Evolutionary conservation across 345 rosid genomes (phyloP).

Genomic region (Corymbia maculata): DNA sequence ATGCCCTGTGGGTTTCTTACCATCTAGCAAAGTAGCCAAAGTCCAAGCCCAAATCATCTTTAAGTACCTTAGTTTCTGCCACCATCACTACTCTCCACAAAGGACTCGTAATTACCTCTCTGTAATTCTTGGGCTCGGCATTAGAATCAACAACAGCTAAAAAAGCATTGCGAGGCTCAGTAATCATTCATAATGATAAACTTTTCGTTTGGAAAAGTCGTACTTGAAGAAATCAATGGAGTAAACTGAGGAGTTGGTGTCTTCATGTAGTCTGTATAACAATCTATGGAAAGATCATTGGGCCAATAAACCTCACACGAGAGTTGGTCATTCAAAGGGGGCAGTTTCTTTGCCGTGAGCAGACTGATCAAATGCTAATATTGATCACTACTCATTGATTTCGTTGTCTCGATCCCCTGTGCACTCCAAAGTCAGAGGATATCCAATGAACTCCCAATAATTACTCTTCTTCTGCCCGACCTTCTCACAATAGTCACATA

Average conservation of each 20-base stretch:
- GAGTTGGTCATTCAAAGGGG: neutral
- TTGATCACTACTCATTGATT: neutral
- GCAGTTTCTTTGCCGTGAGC: neutral
- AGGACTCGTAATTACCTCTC: neutral
- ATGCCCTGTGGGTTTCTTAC: too few species aligned
- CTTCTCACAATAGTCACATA: neutral
- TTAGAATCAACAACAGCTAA: neutral
- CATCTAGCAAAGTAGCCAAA: too few species aligned
- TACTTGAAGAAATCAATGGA: neutral
- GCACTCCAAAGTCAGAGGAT: too few species aligned
- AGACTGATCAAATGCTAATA: neutral
- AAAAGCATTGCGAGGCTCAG: neutral
- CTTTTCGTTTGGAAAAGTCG: neutral
- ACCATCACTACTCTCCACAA: neutral
- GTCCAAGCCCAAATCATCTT: neutral
- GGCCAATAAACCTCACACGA: neutral
- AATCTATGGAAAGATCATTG: neutral
- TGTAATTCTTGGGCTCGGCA: neutral
- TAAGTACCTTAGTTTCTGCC: neutral
- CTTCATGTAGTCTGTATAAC: neutral
- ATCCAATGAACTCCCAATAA: neutral
- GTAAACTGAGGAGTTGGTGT: neutral
- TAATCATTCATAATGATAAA: neutral
- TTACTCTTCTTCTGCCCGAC: neutral
- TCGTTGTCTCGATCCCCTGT: neutral